Percentiles rank a stretch among this genome's conserved stretches.
phyloP scores from a whole-genome alignment of 2,329 filamentous ascomycete species.

The Bipolaris oryzae region DNA sequence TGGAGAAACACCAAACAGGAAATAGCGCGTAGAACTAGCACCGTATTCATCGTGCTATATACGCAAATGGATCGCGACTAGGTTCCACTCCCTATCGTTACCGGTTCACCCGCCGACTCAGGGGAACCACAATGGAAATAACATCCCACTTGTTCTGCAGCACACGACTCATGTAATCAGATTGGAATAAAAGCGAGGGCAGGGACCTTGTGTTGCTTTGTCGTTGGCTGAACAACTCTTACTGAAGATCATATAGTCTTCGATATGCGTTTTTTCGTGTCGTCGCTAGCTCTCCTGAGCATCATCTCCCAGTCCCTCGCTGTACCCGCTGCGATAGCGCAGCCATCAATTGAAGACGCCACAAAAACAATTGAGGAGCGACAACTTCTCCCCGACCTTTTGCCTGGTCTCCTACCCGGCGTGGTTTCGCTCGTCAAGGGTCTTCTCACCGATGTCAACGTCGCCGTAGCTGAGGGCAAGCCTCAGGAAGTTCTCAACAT shows the following conservation, averaged over 20 bases:
- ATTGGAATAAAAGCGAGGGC: constrained; percentile 2
- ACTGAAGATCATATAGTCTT: background rate
- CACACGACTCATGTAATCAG: constrained; percentile 6
- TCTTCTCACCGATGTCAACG: constrained; percentile 20
- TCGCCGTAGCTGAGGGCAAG: constrained; percentile 22
- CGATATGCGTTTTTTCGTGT: constrained; percentile 17
- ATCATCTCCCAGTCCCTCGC: constrained; percentile 15
- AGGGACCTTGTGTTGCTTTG: background rate
- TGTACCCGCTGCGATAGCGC: constrained; percentile 5
- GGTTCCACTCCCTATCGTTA: constrained; percentile 1
- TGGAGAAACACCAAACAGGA: too few species aligned
- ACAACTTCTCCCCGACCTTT: constrained; percentile 14
- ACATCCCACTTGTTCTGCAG: background rate
- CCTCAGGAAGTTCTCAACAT: constrained; percentile 18
- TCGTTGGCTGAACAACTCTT: background rate
- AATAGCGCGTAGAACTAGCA: background rate
- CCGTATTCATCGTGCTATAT: background rate
- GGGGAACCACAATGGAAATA: background rate
- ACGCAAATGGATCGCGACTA: constrained; percentile 5
- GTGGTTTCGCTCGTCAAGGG: constrained; percentile 12
- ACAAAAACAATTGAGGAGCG: constrained; percentile 16
- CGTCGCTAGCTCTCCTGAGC: constrained; percentile 19
- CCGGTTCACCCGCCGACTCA: constrained; percentile 1
- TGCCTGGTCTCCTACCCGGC: constrained; percentile 11
- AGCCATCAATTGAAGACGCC: background rate